Conservation (phyloP, 305 asterid genomes). For the Fraxinus floribunda region DNA sequence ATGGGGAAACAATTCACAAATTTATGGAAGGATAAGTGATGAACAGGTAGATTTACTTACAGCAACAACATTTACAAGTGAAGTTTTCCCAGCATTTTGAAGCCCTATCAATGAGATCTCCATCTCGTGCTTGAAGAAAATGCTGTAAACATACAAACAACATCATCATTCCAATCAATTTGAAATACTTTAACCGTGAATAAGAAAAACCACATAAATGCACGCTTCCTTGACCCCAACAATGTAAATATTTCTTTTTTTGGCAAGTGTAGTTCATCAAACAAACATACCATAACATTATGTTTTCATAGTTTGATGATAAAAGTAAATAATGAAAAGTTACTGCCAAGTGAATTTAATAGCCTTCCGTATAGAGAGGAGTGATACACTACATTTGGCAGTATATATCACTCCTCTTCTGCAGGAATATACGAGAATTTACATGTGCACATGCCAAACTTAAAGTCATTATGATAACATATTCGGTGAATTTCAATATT, state of each 20-base stretch:
- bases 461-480: too few relatives aligned
- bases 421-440: too few relatives aligned
- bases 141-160: slow-evolving; percentile 43
- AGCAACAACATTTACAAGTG: slow-evolving; percentile 89
- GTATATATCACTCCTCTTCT: too few relatives aligned
- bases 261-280: background rate
- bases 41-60: slow-evolving; percentile 47
- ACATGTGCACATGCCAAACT: too few relatives aligned
- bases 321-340: too few relatives aligned
- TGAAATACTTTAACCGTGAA: background rate
- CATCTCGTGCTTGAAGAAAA: slow-evolving; percentile 98
- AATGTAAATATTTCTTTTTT: background rate
- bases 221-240: background rate
- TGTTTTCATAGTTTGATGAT: background rate
- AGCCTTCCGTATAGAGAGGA: too few relatives aligned
- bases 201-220: background rate
- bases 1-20: background rate
- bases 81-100: slow-evolving; percentile 96
- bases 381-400: too few relatives aligned
- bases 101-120: slow-evolving; percentile 95
- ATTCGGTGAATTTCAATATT: too few relatives aligned
- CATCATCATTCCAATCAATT: background rate
- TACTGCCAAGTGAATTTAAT: too few relatives aligned
- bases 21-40: background rate
- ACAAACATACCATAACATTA: background rate